phyloP scores from a whole-genome alignment of 805 yeast genomes.

The Metschnikowia henanensis region DNA sequence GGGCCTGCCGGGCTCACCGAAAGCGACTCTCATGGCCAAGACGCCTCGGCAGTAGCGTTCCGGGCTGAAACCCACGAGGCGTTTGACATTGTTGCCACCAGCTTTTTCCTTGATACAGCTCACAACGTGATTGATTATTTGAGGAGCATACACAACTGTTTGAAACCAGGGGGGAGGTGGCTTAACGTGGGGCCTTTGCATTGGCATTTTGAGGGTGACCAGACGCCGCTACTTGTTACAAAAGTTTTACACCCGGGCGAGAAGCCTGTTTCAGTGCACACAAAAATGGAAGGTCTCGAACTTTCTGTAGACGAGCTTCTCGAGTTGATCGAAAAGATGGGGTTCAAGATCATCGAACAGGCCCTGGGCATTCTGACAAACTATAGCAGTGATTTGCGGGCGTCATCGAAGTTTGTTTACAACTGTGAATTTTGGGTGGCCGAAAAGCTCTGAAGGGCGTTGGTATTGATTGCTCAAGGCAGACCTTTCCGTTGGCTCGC shows the following conservation, averaged over 20 bases:
- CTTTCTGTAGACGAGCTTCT: constrained; percentile 55
- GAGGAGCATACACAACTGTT: constrained; percentile 45
- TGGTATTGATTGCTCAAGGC: too few species aligned
- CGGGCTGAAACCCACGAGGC: constrained; percentile 33
- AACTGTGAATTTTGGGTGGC: constrained; percentile 68
- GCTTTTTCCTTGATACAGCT: constrained; percentile 67
- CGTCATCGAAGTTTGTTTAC: constrained; percentile 57
- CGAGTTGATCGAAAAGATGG: constrained; percentile 43
- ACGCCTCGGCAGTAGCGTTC: constrained; percentile 41
- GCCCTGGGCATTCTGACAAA: constrained; percentile 46
- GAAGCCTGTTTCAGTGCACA: constrained; percentile 24
- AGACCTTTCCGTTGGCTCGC: too few species aligned
- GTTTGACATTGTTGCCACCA: constrained; percentile 51
- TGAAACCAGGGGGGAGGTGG: constrained; percentile 53
- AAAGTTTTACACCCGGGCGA: constrained; percentile 13
- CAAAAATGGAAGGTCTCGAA: constrained; percentile 57
- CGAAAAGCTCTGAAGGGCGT: constrained; percentile 6
- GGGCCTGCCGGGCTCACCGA: constrained; percentile 46
- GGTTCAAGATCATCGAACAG: constrained; percentile 49
- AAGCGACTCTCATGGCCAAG: constrained; percentile 37
- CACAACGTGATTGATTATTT: constrained; percentile 58
- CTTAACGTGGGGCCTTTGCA: constrained; percentile 66
- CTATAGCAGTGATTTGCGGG: constrained; percentile 51
- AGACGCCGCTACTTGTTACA: constrained; percentile 30
- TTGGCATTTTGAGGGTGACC: constrained; percentile 64